phyloP scores from a whole-genome alignment of 257 asterid genomes.

The Solanum sejunctum region DNA sequence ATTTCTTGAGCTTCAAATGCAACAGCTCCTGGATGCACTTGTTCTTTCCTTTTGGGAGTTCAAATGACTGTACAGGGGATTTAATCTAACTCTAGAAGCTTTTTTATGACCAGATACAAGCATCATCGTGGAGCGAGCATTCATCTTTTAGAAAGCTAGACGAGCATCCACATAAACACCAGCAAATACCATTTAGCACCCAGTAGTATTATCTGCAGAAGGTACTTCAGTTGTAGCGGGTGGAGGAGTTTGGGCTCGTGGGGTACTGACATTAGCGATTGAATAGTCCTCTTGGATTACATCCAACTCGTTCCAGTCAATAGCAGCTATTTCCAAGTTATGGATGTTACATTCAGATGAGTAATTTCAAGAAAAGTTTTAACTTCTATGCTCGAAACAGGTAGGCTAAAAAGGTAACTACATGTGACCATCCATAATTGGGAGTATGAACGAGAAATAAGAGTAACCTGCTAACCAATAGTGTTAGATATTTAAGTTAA shows the following conservation, averaged over 20 bases:
- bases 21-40: not conserved
- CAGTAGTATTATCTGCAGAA: conserved; percentile 19
- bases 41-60: not conserved
- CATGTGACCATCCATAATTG: not conserved
- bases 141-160: not conserved
- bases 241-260: conserved; percentile 40
- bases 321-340: conserved; percentile 23
- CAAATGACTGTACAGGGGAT: not conserved
- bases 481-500: not conserved
- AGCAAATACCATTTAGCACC: conserved; percentile 5
- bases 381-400: not conserved
- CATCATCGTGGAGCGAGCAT: not conserved
- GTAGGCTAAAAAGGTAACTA: not conserved
- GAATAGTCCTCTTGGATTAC: conserved; percentile 23
- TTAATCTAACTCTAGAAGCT: not conserved
- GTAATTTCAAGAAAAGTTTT: not conserved
- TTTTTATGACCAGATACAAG: not conserved
- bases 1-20: not conserved
- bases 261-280: conserved; percentile 21
- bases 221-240: conserved; percentile 22
- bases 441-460: not conserved
- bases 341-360: conserved; percentile 11
- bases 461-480: not conserved
- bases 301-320: conserved; percentile 42
- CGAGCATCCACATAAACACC: not conserved